Evolutionary conservation across 345 rosid species (phyloP), one percentile per base, ranked within the genome.

Genomic region (Syzygium oleosum): DNA sequence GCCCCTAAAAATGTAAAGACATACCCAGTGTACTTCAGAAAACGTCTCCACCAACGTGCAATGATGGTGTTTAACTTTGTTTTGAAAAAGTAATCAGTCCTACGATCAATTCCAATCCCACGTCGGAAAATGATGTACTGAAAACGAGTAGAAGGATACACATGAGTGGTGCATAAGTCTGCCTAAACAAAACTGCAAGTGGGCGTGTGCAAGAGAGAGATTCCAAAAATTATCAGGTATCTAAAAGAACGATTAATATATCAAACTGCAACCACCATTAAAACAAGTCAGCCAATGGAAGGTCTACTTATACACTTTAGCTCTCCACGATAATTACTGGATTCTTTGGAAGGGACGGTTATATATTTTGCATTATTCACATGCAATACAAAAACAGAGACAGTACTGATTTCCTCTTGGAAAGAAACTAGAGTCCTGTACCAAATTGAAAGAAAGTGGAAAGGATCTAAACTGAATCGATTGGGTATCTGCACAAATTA

Each of bases 61-160:
- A 95, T 88, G 80, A 97, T 92, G n/a, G 91, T 93, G 87, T 95
- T 87, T 25, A 93, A 51, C 91, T 97, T 97, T 83, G 88, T 89
- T 87, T 84, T 85, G 87, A 95, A 31, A 88, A 95, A 95, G 88
- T 88, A 97, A 88, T 90, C 94, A 53, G 91, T 92, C 91, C 87
- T 91, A 3, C 90, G 93, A 91, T 95, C 99, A 52, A 94, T 94
- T 84, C 98, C 97, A 91, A 95, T 91, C 65, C 99, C 98, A 65
- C 97, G 95, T 83, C 97, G 89, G 91, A 96, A 96, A 88, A 95
- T 91, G 53, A 96, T 86, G 89, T 90, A 95, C 98, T 94, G 80
- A 52, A 87, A 85, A 89, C 38, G 85, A 49, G 85, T 14, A 86
- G 51, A 90, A 23, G 34, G 61, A 9, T 27, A 11, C 38, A 86